Evolutionary conservation across 179 eudicot genomes (phyloP).

Genomic region (Heliamphora pulchella): DNA sequence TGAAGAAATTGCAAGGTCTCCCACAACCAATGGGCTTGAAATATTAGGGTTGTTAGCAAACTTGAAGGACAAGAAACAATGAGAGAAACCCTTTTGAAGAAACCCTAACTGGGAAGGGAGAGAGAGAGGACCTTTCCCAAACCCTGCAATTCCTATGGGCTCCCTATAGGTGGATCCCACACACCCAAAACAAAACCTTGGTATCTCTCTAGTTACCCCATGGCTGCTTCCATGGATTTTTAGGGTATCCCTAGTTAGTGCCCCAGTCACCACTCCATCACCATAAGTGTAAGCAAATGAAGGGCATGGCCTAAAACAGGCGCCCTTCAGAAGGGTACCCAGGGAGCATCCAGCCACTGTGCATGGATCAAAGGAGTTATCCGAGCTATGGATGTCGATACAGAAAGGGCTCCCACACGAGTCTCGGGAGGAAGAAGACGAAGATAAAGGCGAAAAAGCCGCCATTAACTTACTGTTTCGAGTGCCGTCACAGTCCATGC

Average conservation of each 20-base stretch:
- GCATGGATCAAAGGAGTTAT: constrained; percentile 45
- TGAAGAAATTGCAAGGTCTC: constrained; percentile 44
- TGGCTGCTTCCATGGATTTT: constrained; percentile 30
- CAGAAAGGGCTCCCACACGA: constrained; percentile 43
- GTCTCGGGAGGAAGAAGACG: constrained; percentile 43
- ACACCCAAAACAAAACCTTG: constrained; percentile 44
- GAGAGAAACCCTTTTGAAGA: constrained; percentile 44
- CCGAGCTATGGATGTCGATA: constrained; percentile 42
- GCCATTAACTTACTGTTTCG: constrained; percentile 31
- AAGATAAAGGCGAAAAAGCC: constrained; percentile 39
- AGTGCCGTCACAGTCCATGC: constrained; percentile 47
- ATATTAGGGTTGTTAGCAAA: constrained; percentile 55
- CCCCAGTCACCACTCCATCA: constrained; percentile 36
- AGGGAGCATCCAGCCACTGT: constrained; percentile 44
- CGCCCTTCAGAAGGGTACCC: constrained; percentile 31
- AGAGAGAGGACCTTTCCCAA: constrained; percentile 50
- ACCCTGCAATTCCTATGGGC: constrained; percentile 57
- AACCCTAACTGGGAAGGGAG: constrained; percentile 59
- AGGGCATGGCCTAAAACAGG: constrained; percentile 60
- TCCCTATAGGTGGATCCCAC: constrained; percentile 39
- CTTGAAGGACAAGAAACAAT: constrained; percentile 55
- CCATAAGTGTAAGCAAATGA: constrained; percentile 48
- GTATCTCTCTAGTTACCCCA: constrained; percentile 26
- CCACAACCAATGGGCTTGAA: constrained; percentile 45
- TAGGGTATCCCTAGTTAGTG: constrained; percentile 43